phyloP scores from a whole-genome alignment of 352 stramenopile species.

The Pythium dissimile region DNA sequence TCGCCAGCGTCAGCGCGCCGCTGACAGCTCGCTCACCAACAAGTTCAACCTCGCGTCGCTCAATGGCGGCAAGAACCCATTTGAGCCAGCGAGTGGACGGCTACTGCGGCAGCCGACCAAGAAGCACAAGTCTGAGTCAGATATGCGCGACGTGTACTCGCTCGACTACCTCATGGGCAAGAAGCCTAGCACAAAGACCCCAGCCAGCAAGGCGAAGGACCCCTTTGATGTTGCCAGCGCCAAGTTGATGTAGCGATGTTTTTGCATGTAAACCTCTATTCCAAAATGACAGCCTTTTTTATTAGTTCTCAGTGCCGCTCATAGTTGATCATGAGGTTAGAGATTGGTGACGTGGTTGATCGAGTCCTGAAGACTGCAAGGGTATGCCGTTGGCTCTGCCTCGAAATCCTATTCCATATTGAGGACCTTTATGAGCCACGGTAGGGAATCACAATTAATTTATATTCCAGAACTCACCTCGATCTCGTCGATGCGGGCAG shows the following conservation, averaged over 20 bases:
- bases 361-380: constrained; percentile 59
- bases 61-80: constrained; percentile 69
- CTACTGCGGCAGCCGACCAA: constrained; percentile 32
- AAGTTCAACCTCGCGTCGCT: constrained; percentile 67
- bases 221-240: constrained; percentile 61
- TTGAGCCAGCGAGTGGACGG: constrained; percentile 54
- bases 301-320: too few relatives aligned
- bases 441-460: background rate
- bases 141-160: constrained; percentile 61
- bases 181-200: constrained; percentile 2
- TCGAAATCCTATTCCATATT: constrained; percentile 79
- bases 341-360: constrained; percentile 32
- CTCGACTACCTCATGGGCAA: constrained; percentile 60
- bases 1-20: background rate
- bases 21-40: constrained; percentile 28
- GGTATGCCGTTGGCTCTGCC: constrained; percentile 45
- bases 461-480: constrained; percentile 29
- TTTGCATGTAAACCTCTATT: background rate
- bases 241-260: constrained; percentile 52
- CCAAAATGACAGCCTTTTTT: too few relatives aligned
- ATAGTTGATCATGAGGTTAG: too few relatives aligned
- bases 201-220: constrained; percentile 22
- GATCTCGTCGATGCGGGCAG: constrained; percentile 48
- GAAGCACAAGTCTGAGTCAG: constrained; percentile 21
- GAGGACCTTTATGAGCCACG: too few relatives aligned